Evolutionary conservation across 306 rosid genomes (phyloP), one percentile per base, ranked within the genome.

Genomic region (Leucaena leucocephala): DNA sequence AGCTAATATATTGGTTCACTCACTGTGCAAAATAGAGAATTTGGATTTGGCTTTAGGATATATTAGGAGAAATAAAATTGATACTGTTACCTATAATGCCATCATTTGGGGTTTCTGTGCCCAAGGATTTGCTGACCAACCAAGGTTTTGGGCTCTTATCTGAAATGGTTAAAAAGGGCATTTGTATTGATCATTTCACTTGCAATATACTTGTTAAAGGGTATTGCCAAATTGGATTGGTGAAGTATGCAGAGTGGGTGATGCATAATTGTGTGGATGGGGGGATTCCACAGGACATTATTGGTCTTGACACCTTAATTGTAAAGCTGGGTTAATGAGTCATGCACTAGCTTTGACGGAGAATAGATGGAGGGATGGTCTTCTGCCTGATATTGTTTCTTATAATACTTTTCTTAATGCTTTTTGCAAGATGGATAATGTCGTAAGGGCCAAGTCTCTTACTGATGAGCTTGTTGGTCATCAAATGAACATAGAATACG

Each of bases 141-240:
- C 91, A 81, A 83, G 93, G 89, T 80, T 83, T 92, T 78, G 95
- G 92, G 4, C 16, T 92, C 72, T 76, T 92, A 82, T 89, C 95
- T 78, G 91, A 90, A 59, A 90, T 90, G 93, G 86, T 90, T 86
- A 90, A 75, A 59, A 87, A 57, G 81, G 86, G 84, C 75, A 45
- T 87, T 5, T 49, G 35, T 63, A 55, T 92, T 64, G 92, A 92
- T 82, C 83, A 90, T 10, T 81, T 78, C 80, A 84, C 96, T 52
- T 87, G 91, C 71, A 92, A 90, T 76, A 66, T 86, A 70, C 72
- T 90, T 49, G 89, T 83, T 52, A 85, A 87, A 46, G 97, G 94
- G 45, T 89, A 89, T 85, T 89, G 91, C 72, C 66, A 75, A 76
- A 62, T 85, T 82, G 94, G 89, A 74, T 76, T 83, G 84, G 85